phyloP scores from a whole-genome alignment of 2,329 filamentous ascomycete species.

The Lomentospora prolificans region DNA sequence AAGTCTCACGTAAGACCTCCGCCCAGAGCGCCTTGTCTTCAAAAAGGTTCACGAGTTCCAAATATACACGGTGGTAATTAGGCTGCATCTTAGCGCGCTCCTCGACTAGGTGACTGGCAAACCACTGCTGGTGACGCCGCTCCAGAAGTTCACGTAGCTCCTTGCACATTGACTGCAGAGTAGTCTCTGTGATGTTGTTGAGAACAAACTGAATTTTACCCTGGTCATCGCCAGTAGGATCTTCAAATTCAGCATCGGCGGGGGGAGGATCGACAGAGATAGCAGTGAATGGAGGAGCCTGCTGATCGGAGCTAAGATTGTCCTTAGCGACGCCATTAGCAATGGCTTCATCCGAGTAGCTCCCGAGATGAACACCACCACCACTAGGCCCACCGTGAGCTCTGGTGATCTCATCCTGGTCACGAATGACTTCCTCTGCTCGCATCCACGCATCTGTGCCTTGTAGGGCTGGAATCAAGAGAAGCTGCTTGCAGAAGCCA shows the following conservation, averaged over 20 bases:
- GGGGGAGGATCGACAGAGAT: slow-evolving; percentile 65
- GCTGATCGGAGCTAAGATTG: slow-evolving; percentile 38
- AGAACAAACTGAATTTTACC: slow-evolving; percentile 92
- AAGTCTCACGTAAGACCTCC: slow-evolving; percentile 89
- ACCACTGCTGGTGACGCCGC: slow-evolving; percentile 86
- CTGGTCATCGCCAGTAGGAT: slow-evolving; percentile 75
- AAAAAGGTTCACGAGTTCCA: slow-evolving; percentile 78
- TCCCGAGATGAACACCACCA: slow-evolving; percentile 46
- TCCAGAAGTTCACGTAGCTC: slow-evolving; percentile 74
- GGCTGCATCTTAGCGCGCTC: slow-evolving; percentile 95
- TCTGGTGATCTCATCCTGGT: slow-evolving; percentile 50
- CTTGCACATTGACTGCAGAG: slow-evolving; percentile 71
- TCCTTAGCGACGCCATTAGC: slow-evolving; percentile 1
- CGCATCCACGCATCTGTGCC: slow-evolving; percentile 77
- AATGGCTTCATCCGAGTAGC: slow-evolving; percentile 57
- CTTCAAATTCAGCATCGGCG: slow-evolving; percentile 57
- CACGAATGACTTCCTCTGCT: slow-evolving; percentile 68
- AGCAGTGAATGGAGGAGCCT: slow-evolving; percentile 63
- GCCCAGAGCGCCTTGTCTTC: slow-evolving; percentile 70
- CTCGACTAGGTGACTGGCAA: slow-evolving; percentile 88
- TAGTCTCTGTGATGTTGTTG: slow-evolving; percentile 91
- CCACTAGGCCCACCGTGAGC: slow-evolving; percentile 40
- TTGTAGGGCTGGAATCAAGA: slow-evolving; percentile 72
- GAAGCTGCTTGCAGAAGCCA: slow-evolving; percentile 78
- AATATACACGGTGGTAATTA: slow-evolving; percentile 89